phyloP scores from a whole-genome alignment of 2,329 filamentous ascomycete species.

The Fusarium albosuccineum region DNA sequence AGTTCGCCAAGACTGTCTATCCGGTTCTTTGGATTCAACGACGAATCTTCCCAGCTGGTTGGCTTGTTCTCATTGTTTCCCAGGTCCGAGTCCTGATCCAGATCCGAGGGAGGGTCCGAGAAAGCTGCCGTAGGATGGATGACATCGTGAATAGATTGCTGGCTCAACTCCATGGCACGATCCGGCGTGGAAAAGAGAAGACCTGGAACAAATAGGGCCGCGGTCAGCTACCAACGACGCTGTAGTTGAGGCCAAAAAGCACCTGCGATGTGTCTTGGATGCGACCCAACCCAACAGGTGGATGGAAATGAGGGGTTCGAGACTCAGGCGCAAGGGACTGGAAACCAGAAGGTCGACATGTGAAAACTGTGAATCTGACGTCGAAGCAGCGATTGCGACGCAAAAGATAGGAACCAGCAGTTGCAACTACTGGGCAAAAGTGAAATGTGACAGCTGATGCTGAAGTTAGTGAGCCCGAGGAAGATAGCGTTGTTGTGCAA shows the following conservation, averaged over 20 bases:
- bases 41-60: conserved; percentile 60
- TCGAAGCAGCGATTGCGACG: conserved; percentile 21
- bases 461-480: conserved; percentile 18
- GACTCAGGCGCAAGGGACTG: conserved; percentile 35
- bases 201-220: conserved; percentile 15
- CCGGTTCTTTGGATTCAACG: conserved; percentile 71
- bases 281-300: conserved; percentile 27
- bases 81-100: conserved; percentile 8
- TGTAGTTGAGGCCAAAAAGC: conserved; percentile 35
- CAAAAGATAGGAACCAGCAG: conserved; percentile 18
- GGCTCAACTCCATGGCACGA: conserved; percentile 65
- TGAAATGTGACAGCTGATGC: conserved; percentile 19
- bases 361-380: conserved; percentile 24
- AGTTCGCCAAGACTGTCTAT: conserved; percentile 67
- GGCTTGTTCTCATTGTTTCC: conserved; percentile 10
- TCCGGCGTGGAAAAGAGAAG: conserved; percentile 17
- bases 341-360: conserved; percentile 10
- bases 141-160: conserved; percentile 65
- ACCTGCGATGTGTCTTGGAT: conserved; percentile 39
- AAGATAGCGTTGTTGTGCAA: conserved; percentile 37
- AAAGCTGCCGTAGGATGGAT: conserved; percentile 71
- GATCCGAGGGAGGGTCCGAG: conserved; percentile 29
- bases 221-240: conserved; percentile 28
- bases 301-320: conserved; percentile 34
- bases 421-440: conserved; percentile 16